phyloP scores from a whole-genome alignment of 176 grass and related monocot genomes.

The Microstegium vimineum region DNA sequence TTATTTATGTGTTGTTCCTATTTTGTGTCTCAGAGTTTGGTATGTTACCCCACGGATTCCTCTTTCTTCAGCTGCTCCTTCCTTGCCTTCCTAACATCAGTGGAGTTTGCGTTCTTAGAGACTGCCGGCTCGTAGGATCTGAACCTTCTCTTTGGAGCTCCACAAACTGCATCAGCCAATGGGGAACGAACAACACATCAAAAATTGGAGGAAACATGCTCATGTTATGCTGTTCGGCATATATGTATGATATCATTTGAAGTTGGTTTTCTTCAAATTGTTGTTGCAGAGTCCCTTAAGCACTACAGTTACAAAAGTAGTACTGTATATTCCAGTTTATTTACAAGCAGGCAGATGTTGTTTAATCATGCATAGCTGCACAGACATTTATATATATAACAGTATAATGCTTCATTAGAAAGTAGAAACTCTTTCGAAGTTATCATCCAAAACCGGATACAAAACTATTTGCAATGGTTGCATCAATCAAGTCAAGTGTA shows the following conservation, averaged over 20 bases:
- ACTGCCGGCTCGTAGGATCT: constrained; percentile 58
- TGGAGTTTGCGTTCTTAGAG: constrained; percentile 56
- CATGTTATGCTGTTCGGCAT: background rate
- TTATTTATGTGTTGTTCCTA: background rate
- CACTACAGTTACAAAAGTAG: too few species aligned
- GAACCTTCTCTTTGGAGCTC: constrained; percentile 91
- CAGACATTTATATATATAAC: too few species aligned
- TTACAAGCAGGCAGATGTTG: background rate
- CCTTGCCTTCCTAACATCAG: constrained; percentile 61
- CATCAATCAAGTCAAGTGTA: background rate
- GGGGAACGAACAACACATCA: background rate
- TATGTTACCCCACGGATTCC: constrained; percentile 57
- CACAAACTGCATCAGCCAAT: constrained; percentile 60
- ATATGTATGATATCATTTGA: background rate
- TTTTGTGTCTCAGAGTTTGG: background rate
- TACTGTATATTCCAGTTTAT: background rate
- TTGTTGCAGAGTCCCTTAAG: too few species aligned
- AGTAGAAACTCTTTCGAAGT: too few species aligned
- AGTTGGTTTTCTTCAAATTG: background rate
- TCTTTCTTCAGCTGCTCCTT: constrained; percentile 87
- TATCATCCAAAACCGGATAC: too few species aligned
- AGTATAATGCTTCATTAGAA: too few species aligned
- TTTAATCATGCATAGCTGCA: background rate
- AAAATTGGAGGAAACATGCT: background rate
- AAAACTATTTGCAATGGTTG: background rate